Evolutionary conservation across 2,329 filamentous ascomycete species (phyloP), one percentile per base, ranked within the genome.

Genomic region (Aspergillus sp.): DNA sequence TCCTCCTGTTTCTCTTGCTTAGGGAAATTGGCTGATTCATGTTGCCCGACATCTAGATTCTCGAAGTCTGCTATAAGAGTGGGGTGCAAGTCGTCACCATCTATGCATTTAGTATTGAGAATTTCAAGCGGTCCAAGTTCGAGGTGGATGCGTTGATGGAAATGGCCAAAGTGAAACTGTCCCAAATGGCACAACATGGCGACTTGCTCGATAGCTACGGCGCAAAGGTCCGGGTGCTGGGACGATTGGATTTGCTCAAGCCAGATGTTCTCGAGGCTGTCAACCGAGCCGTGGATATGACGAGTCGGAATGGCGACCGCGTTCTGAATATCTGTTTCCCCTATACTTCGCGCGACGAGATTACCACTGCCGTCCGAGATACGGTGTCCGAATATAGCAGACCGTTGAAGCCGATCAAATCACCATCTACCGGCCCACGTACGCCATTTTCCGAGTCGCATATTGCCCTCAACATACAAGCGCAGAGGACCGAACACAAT

Each of bases 71-170:
- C 78, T 98, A 97, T 77, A 96, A 95, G 67, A 90, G 87, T 50
- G 93, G 93, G 47, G 91, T 98, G 53, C 91, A 93, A 68, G 89
- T 95, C 7, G 91, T 98, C 35, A 97, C 93, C 3, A 90, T 98
- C 54, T 98, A 97, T 68, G 93, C 93, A 13, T 98, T 98, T 72
- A 95, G 89, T 64, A 96, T 98, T 62, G 93, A 98, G 71, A 98
- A 98, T 74, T 98, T 95, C 75, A 95, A 97, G 68, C 84, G 93
- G 5, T 91, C 90, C 19, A 90, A 93, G 69, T 93, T 94, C 69
- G 93, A 98, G 68, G 93, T 98, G 7, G 90, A 96, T 64, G 90
- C 89, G 25, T 74, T 98, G 53, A 98, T 98, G 93, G 86, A 95
- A 64, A 89, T 98, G 78, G 91, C 91, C 51, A 96, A 95, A 74